A percentile compares a stretch with the other conserved stretches of the same genome.
phyloP scores from a whole-genome alignment of 2,329 filamentous ascomycete genomes.

The Aplosporella prunicola region DNA sequence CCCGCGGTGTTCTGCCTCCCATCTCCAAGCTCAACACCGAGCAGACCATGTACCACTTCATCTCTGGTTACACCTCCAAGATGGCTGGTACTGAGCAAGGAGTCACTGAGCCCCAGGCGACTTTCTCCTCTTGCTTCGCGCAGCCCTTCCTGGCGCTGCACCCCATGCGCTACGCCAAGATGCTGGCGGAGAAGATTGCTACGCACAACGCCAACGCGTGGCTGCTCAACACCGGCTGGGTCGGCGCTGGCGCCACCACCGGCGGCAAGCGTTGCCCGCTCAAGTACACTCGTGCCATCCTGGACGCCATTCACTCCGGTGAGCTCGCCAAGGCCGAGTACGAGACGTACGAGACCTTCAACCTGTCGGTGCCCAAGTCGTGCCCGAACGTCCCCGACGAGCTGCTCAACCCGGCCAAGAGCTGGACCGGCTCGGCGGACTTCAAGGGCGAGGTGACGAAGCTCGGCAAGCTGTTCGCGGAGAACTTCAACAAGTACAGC shows the following conservation, averaged over 20 bases:
- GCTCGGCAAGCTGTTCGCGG: slow-evolving; percentile 78
- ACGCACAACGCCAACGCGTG: slow-evolving; percentile 92
- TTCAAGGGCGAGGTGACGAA: slow-evolving; percentile 86
- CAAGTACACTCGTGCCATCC: slow-evolving; percentile 97
- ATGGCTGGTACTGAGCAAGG: slow-evolving; percentile 99
- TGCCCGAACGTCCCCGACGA: slow-evolving; percentile 85
- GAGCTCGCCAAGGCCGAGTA: slow-evolving; percentile 89
- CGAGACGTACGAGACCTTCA: slow-evolving; percentile 94
- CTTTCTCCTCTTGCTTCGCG: slow-evolving; percentile 98
- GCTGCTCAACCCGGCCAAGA: slow-evolving; percentile 87
- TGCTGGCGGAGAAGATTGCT: slow-evolving; percentile 97
- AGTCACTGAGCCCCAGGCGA: slow-evolving; percentile 92
- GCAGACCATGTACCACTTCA: slow-evolving; percentile 99
- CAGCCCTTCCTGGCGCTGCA: slow-evolving; percentile 98
- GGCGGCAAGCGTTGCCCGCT: slow-evolving; percentile 95
- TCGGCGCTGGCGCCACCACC: slow-evolving; percentile 80
- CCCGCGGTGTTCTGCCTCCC: slow-evolving; percentile 89
- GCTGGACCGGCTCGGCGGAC: slow-evolving; percentile 76
- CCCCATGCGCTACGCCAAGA: slow-evolving; percentile 97
- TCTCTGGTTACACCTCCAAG: slow-evolving; percentile 98
- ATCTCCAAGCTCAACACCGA: slow-evolving; percentile 92
- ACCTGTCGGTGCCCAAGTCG: slow-evolving; percentile 86
- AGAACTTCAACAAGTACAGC: slow-evolving; percentile 97
- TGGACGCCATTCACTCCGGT: slow-evolving; percentile 95
- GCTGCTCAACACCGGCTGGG: slow-evolving; percentile 98